Conservation (phyloP, 2,329 filamentous ascomycete species). For the Diplodia scrobiculata region DNA sequence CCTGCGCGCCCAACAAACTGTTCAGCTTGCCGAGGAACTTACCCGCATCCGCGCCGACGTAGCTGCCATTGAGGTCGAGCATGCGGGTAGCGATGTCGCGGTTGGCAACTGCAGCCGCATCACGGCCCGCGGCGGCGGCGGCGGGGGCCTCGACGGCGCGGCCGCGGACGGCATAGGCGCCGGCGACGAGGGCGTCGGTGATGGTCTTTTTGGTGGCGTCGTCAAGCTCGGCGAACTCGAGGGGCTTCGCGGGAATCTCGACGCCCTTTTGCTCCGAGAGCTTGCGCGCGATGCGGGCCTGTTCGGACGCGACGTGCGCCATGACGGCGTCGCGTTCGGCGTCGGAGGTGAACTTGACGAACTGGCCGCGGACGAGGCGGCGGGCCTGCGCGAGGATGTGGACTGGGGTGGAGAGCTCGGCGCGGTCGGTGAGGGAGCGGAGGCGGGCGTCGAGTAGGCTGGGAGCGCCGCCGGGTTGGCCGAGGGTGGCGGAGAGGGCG, state of each 20-base stretch:
- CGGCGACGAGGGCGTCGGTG: slow-evolving; percentile 13
- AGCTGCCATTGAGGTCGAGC: slow-evolving; percentile 21
- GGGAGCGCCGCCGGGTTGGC: slow-evolving; percentile 16
- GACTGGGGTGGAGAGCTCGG: background rate
- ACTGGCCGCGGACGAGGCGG: slow-evolving; percentile 24
- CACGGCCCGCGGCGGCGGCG: background rate
- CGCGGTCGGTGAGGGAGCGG: slow-evolving; percentile 15
- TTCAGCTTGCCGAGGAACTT: slow-evolving; percentile 12
- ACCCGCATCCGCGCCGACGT: background rate
- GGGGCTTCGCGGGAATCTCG: slow-evolving; percentile 11
- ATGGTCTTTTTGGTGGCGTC: background rate
- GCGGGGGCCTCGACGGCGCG: background rate
- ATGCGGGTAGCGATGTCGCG: background rate
- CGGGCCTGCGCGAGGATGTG: slow-evolving; percentile 4
- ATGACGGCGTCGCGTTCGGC: slow-evolving; percentile 24
- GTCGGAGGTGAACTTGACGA: slow-evolving; percentile 25
- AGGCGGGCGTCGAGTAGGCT: slow-evolving; percentile 15
- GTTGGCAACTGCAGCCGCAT: background rate
- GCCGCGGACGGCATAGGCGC: slow-evolving; percentile 4
- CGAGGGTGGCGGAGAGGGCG: slow-evolving; percentile 22
- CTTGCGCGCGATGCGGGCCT: slow-evolving; percentile 13
- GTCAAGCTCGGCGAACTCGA: slow-evolving; percentile 25
- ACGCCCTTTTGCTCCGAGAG: slow-evolving; percentile 27
- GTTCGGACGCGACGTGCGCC: slow-evolving; percentile 9
- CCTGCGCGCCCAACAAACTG: background rate